A percentile compares a stretch with the other conserved stretches of the same genome.
Conservation (phyloP, 306 rosid genomes). For the Pyrus bretschneideri region DNA sequence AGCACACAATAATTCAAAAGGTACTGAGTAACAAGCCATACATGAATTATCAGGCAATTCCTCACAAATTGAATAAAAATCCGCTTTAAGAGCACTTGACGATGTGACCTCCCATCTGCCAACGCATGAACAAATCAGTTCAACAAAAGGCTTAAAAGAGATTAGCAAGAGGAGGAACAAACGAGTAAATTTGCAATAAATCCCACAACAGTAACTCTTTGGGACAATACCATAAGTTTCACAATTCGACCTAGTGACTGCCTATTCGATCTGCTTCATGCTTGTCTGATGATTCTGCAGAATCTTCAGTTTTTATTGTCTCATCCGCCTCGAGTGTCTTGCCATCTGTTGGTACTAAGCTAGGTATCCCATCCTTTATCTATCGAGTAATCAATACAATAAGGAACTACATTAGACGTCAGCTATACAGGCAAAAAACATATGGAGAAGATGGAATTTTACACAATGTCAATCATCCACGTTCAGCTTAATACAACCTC, state of each 20-base stretch:
- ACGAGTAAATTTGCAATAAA: not conserved
- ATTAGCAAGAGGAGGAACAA: not conserved
- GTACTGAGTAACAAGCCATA: not conserved
- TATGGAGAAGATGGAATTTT: not conserved
- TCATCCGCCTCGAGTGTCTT: constrained; percentile 54
- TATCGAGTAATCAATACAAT: constrained; percentile 15
- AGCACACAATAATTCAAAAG: not conserved
- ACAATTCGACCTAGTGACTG: constrained; percentile 11
- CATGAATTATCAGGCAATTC: not conserved
- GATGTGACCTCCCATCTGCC: not conserved
- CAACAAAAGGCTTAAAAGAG: not conserved
- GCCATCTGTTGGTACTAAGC: constrained; percentile 78
- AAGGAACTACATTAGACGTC: constrained; percentile 10
- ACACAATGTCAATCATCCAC: not conserved
- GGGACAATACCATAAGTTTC: not conserved
- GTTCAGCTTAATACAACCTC: not conserved
- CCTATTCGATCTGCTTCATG: constrained; percentile 19
- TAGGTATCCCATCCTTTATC: constrained; percentile 75
- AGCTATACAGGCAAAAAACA: not conserved
- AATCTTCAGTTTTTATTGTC: constrained; percentile 26
- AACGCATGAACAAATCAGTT: not conserved
- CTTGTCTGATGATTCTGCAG: constrained; percentile 18
- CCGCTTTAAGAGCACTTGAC: not conserved
- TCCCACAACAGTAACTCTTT: not conserved
- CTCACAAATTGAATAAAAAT: not conserved